Percentiles rank a stretch among this genome's conserved stretches.
These are phyloP conservation scores for Yamadazyma diospyri DNA, from an alignment of 1,139 yeast genomes.

Conservation along the genomic window DNA sequence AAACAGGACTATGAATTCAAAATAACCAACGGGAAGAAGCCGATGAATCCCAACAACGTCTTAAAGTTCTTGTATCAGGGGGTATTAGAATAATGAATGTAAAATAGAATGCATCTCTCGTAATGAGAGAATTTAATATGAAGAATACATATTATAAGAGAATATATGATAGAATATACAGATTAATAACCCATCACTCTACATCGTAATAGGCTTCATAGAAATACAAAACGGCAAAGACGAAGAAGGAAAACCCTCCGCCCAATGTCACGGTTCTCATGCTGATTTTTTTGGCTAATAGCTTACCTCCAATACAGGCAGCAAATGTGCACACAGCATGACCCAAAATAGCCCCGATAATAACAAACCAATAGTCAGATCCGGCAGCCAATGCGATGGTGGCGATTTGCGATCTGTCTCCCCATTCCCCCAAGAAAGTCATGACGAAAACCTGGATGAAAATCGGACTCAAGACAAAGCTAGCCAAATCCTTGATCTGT, in stretches of 20 bases:
- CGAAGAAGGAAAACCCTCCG: slow-evolving; percentile 81
- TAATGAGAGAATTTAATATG: no score
- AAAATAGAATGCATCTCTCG: no score
- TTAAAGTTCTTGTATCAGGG: slow-evolving; percentile 44
- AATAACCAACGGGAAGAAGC: slow-evolving; percentile 29
- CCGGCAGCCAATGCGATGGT: slow-evolving; percentile 99
- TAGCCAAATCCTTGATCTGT: slow-evolving; percentile 49
- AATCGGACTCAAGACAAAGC: slow-evolving; percentile 73
- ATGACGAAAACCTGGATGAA: slow-evolving; percentile 94
- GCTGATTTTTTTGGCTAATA: slow-evolving; percentile 83
- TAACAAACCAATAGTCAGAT: slow-evolving; percentile 85
- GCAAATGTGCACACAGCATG: slow-evolving; percentile 87
- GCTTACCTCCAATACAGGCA: slow-evolving; percentile 93
- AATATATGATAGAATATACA: no score
- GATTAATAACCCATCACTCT: no score
- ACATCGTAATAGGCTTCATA: slow-evolving; percentile 52
- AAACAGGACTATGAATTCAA: slow-evolving; percentile 25
- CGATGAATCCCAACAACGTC: slow-evolving; percentile 36
- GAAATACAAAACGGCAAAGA: slow-evolving; percentile 79
- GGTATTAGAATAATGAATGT: slow-evolving; percentile 13
- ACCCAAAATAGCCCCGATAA: slow-evolving; percentile 85
- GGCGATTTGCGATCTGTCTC: slow-evolving; percentile 96
- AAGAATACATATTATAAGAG: no score
- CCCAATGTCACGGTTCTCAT: slow-evolving; percentile 90
- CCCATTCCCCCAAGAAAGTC: slow-evolving; percentile 99